Percentiles rank a stretch among this genome's conserved stretches.
phyloP scores from a whole-genome alignment of 331 rosid species.

The Dryas integrifolia region DNA sequence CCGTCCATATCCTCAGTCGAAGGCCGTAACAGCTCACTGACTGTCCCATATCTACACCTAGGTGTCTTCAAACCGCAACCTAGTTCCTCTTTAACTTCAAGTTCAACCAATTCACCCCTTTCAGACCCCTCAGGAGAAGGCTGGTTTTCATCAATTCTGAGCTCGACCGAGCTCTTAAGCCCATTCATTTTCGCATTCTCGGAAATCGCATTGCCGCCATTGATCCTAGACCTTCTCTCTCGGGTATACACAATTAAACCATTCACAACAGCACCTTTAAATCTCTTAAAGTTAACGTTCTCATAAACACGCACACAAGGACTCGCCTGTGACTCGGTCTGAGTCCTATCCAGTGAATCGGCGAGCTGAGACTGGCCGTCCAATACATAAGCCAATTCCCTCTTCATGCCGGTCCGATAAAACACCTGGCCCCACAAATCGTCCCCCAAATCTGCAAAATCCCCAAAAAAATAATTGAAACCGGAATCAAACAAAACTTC shows the following conservation, averaged over 20 bases:
- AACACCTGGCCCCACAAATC: conserved; percentile 17
- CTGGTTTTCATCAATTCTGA: conserved; percentile 8
- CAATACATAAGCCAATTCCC: conserved; percentile 43
- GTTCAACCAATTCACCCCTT: conserved; percentile 26
- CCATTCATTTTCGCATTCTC: conserved; percentile 28
- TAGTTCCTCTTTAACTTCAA: conserved; percentile 15
- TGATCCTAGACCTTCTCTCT: conserved; percentile 40
- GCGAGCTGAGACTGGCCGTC: conserved; percentile 37
- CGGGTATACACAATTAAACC: conserved; percentile 77
- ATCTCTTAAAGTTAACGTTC: conserved; percentile 26
- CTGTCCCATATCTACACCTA: conserved; percentile 19
- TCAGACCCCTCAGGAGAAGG: conserved; percentile 3
- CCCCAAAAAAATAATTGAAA: neutral
- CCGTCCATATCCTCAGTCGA: conserved; percentile 16
- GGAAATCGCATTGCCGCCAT: conserved; percentile 21
- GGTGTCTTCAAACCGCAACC: conserved; percentile 16
- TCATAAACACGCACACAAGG: conserved; percentile 28
- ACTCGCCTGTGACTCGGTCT: conserved; percentile 24
- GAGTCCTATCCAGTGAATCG: conserved; percentile 30
- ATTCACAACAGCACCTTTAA: conserved; percentile 46
- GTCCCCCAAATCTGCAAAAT: conserved; percentile 28
- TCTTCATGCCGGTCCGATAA: conserved; percentile 34
- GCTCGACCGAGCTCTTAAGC: conserved; percentile 14
- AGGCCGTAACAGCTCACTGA: conserved; percentile 18
- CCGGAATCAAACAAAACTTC: neutral